Evolutionary conservation across 495 filamentous ascomycete species (phyloP).

Genomic region (Stereocaulon alpinum): DNA sequence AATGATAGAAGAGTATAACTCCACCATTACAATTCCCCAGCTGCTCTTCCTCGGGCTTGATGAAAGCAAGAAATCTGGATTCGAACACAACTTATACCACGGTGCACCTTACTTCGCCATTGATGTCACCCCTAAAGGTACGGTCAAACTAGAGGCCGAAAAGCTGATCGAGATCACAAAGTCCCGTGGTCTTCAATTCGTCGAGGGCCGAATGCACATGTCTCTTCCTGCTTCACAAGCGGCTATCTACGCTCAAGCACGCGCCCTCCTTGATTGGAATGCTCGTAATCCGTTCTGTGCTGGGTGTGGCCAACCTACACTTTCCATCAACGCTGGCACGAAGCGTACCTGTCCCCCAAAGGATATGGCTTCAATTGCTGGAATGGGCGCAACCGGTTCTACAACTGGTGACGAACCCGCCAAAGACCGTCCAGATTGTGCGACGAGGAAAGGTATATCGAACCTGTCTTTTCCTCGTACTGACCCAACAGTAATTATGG

Average conservation of each 20-base stretch:
- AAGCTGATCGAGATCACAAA: slow-evolving; percentile 47
- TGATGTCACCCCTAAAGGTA: slow-evolving; percentile 69
- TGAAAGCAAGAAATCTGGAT: slow-evolving; percentile 38
- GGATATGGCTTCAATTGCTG: slow-evolving; percentile 43
- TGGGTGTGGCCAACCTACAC: slow-evolving; percentile 71
- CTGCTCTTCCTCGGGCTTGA: slow-evolving; percentile 84
- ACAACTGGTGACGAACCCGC: slow-evolving; percentile 29
- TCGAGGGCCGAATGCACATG: slow-evolving; percentile 48
- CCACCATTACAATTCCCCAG: slow-evolving; percentile 50
- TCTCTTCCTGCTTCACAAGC: slow-evolving; percentile 49
- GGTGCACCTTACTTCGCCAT: slow-evolving; percentile 81
- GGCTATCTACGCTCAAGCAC: slow-evolving; percentile 83
- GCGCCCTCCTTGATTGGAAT: slow-evolving; percentile 92
- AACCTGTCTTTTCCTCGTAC: slow-evolving; percentile 80
- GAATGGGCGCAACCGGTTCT: slow-evolving; percentile 30
- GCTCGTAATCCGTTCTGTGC: slow-evolving; percentile 84
- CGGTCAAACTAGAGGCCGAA: slow-evolving; percentile 37
- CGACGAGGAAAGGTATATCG: slow-evolving; percentile 59
- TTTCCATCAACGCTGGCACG: slow-evolving; percentile 79
- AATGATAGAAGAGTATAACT: slow-evolving; percentile 62
- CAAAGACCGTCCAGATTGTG: slow-evolving; percentile 54
- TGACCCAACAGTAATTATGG: slow-evolving; percentile 62
- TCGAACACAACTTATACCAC: slow-evolving; percentile 51
- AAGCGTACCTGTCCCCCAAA: slow-evolving; percentile 83
- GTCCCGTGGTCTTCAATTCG: slow-evolving; percentile 47